Base-by-base conservation (phyloP, 1,284 basidiomycete species). In the Boletus semigastroideus region DNA sequence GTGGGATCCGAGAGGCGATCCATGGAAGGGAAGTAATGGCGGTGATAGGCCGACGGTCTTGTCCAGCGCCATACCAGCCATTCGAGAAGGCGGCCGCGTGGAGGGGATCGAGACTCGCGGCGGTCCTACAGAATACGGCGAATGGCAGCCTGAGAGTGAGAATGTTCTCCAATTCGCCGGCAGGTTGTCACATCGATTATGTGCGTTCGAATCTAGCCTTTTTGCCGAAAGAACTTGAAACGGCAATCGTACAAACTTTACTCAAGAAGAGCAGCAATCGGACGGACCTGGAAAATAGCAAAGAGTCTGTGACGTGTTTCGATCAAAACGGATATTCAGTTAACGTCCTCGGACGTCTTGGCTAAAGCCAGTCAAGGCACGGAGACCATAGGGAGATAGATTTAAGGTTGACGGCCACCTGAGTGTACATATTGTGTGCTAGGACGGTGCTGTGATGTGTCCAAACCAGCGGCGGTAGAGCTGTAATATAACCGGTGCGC, bases 401-500 rank as follows among this genome's bases (percentile, higher is more conserved):
- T 48, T 25, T 41, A 44, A 50, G 5, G 38, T 48, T 41, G 16
- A 41, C 37, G 37, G 22, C 33, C 44, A 27, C 34, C 42, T 40
- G 42, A 37, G 20, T 16, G 10, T 49, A 49, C 31, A 41, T 10
- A 16, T 19, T 51, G 14, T 33, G 16, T 43, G 25, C 20, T 47
- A 55, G 17, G 37, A 33, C 14, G 45, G 44, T 30, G 42, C 48
- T 41, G 50, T 30, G 11, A 16, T 37, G 34, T 39, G 27, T 25
- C 34, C 25, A 44, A 51, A 49, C 37, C 48, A 40, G 40, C 46
- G 49, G 58, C 46, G 46, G 64, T 53, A 19, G 70, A 63, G 43
- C 68, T 74, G 61, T 90, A 91, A 65, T 92, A 92, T 38, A 92
- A 68, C 60, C 93, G 78, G 36, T 82, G 79, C 4, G 92, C 94